Evolutionary conservation across 306 rosid species (phyloP).

Genomic region (Alnus rubra): DNA sequence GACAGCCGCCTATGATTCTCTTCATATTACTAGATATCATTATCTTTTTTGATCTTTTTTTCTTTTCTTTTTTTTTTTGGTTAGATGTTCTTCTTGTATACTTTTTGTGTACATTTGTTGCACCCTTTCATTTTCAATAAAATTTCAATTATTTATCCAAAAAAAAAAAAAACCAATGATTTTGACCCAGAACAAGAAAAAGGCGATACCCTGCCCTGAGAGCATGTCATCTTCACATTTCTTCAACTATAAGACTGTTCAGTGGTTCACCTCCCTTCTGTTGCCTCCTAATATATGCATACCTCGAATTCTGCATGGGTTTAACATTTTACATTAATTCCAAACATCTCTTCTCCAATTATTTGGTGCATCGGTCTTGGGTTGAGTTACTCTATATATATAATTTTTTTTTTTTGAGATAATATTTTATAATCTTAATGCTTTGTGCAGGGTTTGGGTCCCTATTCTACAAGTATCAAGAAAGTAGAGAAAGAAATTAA

Average conservation of each 20-base stretch:
- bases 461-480: constrained; percentile 81
- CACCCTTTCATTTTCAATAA: too few species aligned
- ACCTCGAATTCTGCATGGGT: not conserved
- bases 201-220: not conserved
- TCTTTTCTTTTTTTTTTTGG: too few species aligned
- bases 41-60: too few species aligned
- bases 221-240: not conserved
- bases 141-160: too few species aligned
- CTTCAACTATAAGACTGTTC: not conserved
- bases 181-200: not conserved
- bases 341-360: not conserved
- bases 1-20: too few species aligned
- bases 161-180: not conserved
- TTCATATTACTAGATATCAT: too few species aligned
- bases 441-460: constrained; percentile 84
- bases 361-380: not conserved
- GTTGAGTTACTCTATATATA: too few species aligned
- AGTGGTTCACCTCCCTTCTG: not conserved
- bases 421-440: constrained; percentile 4
- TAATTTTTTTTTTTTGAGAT: not conserved
- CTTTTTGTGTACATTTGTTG: too few species aligned
- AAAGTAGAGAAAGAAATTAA: constrained; percentile 89
- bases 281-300: not conserved
- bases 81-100: too few species aligned
- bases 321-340: too few species aligned